Conservation (phyloP, 768 basidiomycete species). For the Boletus rex-veris region DNA sequence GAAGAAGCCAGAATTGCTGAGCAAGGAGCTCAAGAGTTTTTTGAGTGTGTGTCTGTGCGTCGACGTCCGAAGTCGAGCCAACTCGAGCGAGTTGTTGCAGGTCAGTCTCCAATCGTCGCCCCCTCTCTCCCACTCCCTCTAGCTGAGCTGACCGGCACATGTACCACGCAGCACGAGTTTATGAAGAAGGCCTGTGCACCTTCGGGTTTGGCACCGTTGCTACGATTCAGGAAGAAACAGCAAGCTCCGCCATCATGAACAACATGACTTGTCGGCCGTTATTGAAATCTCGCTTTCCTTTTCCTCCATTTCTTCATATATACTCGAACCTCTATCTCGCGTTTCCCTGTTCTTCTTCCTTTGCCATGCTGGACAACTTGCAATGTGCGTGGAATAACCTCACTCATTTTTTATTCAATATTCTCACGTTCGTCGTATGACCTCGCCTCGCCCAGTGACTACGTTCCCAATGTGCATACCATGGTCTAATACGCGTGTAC, state of each 20-base stretch:
- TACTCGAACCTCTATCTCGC: slow-evolving; percentile 1
- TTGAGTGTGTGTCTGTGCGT: slow-evolving; percentile 98
- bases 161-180: slow-evolving; percentile 82
- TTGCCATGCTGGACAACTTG: neutral
- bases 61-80: slow-evolving; percentile 90
- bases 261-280: no score
- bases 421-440: no score
- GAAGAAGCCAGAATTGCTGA: slow-evolving; percentile 92
- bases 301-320: slow-evolving; percentile 17
- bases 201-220: slow-evolving; percentile 77
- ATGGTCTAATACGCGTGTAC: no score
- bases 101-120: slow-evolving; percentile 40
- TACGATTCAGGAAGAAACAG: slow-evolving; percentile 77
- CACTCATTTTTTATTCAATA: no score
- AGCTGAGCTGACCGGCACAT: neutral
- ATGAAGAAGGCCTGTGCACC: slow-evolving; percentile 83
- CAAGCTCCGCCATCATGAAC: slow-evolving; percentile 35
- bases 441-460: no score
- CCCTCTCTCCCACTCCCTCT: neutral
- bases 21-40: slow-evolving; percentile 92
- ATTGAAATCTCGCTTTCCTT: neutral
- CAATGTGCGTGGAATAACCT: neutral
- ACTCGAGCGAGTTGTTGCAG: slow-evolving; percentile 79
- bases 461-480: neutral
- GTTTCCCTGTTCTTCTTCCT: neutral